These are phyloP conservation scores for Theileria sp. DNA, from an alignment of 169 alveolate species.

Conservation along the genomic window DNA sequence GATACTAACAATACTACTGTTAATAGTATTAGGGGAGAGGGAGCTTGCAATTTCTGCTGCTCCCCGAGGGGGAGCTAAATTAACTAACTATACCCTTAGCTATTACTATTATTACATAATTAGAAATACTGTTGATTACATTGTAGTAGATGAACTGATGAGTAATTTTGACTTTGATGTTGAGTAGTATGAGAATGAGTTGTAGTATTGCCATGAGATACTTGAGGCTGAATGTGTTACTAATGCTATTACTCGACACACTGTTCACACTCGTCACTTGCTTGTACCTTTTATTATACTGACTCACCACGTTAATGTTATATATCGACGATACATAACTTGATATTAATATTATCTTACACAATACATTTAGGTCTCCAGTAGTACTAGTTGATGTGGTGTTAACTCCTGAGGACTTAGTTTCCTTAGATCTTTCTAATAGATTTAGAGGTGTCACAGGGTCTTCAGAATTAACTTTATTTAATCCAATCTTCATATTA, in stretches of 20 bases:
- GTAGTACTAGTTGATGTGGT: too few relatives aligned
- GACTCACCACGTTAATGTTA: neutral
- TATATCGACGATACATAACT: neutral
- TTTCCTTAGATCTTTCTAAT: too few relatives aligned
- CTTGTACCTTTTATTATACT: slow-evolving; percentile 4
- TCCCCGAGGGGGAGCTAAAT: too few relatives aligned
- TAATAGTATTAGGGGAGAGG: too few relatives aligned
- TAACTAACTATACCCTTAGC: too few relatives aligned
- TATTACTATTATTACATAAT: too few relatives aligned
- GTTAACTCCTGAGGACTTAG: too few relatives aligned
- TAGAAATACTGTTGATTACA: neutral
- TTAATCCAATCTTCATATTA: too few relatives aligned
- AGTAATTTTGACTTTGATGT: neutral
- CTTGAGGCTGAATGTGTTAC: neutral
- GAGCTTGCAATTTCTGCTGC: too few relatives aligned
- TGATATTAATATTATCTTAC: neutral
- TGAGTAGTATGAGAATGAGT: neutral
- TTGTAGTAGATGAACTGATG: neutral
- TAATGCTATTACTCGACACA: neutral
- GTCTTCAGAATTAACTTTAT: too few relatives aligned
- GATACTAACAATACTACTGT: too few relatives aligned
- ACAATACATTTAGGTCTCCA: neutral
- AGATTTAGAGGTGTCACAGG: too few relatives aligned
- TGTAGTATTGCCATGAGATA: neutral
- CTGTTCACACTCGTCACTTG: neutral